Conservation (phyloP, 75 land plant species). For the Selaginella moellendorffii region DNA sequence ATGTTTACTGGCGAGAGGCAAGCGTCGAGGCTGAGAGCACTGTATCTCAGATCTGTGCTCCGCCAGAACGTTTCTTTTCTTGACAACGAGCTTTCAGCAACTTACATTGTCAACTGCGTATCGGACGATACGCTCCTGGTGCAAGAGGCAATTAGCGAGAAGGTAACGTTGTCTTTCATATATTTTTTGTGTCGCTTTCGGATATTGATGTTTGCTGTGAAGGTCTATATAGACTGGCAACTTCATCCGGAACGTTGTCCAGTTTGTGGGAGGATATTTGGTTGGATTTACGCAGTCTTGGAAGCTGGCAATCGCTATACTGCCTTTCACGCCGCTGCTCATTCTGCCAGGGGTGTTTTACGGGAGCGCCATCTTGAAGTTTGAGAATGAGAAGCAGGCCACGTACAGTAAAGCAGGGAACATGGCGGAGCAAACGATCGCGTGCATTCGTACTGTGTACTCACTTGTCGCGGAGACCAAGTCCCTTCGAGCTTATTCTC, state of each 20-base stretch:
- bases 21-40: slow-evolving; percentile 41
- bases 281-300: slow-evolving; percentile 50
- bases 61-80: slow-evolving; percentile 74
- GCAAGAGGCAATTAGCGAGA: slow-evolving; percentile 71
- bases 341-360: slow-evolving; percentile 43
- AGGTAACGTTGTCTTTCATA: slow-evolving; percentile 44
- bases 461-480: slow-evolving; percentile 44
- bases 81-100: slow-evolving; percentile 45
- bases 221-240: slow-evolving; percentile 37
- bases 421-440: slow-evolving; percentile 41
- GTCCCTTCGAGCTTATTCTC: slow-evolving; percentile 26
- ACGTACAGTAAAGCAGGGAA: slow-evolving; percentile 38
- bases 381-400: slow-evolving; percentile 21
- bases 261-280: too few relatives aligned
- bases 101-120: slow-evolving; percentile 38
- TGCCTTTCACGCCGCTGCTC: slow-evolving; percentile 40
- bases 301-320: slow-evolving; percentile 45
- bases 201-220: too few relatives aligned
- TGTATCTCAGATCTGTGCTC: slow-evolving; percentile 49
- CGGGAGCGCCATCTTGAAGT: slow-evolving; percentile 28
- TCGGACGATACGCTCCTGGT: slow-evolving; percentile 55
- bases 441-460: slow-evolving; percentile 54
- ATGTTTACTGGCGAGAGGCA: slow-evolving; percentile 73
- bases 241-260: slow-evolving; percentile 43
- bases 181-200: too few relatives aligned